phyloP scores from a whole-genome alignment of 2,329 filamentous ascomycete species.

The Pseudocercospora cruenta region DNA sequence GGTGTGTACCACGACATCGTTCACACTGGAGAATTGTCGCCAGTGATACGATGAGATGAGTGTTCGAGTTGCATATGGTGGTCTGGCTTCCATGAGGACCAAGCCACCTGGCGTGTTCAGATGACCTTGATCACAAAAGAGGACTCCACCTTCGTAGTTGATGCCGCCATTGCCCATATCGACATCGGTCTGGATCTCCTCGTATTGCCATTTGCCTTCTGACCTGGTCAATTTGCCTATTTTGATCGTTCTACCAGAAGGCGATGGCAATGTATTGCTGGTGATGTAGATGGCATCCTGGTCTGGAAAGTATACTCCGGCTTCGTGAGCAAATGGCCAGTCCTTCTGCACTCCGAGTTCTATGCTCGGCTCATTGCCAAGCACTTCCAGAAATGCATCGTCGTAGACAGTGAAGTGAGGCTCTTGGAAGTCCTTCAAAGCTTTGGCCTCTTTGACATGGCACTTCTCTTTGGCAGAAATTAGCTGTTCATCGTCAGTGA shows the following conservation, averaged over 20 bases:
- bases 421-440: constrained; percentile 21
- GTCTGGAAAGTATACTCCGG: constrained; percentile 39
- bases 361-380: constrained; percentile 30
- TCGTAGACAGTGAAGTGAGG: constrained; percentile 35
- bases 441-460: constrained; percentile 13
- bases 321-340: constrained; percentile 44
- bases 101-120: constrained; percentile 29
- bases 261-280: constrained; percentile 40
- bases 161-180: constrained; percentile 56
- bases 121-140: constrained; percentile 40
- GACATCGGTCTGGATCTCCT: constrained; percentile 40
- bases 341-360: constrained; percentile 30
- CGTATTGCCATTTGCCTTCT: constrained; percentile 49
- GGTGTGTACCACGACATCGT: constrained; percentile 58
- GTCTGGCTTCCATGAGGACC: constrained; percentile 28
- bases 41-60: constrained; percentile 65
- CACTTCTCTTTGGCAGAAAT: constrained; percentile 21
- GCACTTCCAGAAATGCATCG: constrained; percentile 31
- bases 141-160: constrained; percentile 46
- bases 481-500: constrained; percentile 16
- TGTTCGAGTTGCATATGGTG: constrained; percentile 31
- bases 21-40: constrained; percentile 63
- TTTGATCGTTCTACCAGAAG: constrained; percentile 28
- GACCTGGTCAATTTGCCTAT: constrained; percentile 33
- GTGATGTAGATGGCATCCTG: constrained; percentile 48